phyloP scores from a whole-genome alignment of 2,329 filamentous ascomycete genomes.

The Paracorniculantispora psalliotae region DNA sequence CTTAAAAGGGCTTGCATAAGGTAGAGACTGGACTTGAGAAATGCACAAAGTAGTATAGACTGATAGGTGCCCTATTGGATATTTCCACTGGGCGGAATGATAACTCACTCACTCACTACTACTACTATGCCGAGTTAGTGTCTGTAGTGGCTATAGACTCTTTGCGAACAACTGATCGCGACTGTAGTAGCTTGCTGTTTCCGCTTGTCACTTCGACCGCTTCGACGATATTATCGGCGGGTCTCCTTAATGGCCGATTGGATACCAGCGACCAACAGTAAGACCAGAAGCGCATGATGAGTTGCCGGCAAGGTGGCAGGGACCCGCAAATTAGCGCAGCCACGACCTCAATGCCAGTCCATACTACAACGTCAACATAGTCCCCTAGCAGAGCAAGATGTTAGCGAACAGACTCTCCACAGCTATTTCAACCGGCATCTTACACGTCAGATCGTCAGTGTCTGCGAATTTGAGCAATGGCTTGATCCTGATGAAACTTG shows the following conservation, averaged over 20 bases:
- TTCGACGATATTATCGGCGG: background rate
- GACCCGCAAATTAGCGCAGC: background rate
- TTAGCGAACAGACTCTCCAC: background rate
- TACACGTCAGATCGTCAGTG: background rate
- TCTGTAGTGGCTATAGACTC: background rate
- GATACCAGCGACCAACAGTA: background rate
- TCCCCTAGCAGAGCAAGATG: background rate
- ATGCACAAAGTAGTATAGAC: no score
- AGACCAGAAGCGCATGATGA: background rate
- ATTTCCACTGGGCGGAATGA: no score
- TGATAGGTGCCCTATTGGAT: no score
- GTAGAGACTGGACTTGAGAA: no score
- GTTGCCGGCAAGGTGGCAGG: background rate
- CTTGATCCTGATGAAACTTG: background rate
- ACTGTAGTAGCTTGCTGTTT: background rate
- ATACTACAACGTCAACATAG: background rate
- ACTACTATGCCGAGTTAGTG: background rate
- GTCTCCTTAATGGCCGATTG: background rate
- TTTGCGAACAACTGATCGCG: background rate
- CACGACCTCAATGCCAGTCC: background rate
- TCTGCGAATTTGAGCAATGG: background rate
- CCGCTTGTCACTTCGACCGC: background rate
- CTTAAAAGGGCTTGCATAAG: no score
- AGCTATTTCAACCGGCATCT: background rate
- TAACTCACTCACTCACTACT: no score